phyloP scores from a whole-genome alignment of 805 yeast species.

The Ogataea salicorniae region DNA sequence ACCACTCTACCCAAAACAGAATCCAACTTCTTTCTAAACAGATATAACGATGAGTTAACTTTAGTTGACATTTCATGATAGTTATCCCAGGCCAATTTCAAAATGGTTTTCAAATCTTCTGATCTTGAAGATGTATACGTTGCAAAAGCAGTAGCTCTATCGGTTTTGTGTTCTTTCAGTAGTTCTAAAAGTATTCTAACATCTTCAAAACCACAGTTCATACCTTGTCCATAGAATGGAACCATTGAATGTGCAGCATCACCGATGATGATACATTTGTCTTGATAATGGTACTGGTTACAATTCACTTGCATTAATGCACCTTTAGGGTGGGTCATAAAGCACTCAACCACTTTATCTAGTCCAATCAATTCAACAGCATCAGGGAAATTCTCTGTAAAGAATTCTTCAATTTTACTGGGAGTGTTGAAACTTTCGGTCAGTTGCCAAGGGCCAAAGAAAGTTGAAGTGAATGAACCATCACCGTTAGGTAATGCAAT shows the following conservation, averaged over 20 bases:
- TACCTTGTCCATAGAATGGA: constrained; percentile 96
- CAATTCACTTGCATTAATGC: constrained; percentile 70
- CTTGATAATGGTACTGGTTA: constrained; percentile 61
- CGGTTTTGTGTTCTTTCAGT: constrained; percentile 32
- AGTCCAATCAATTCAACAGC: constrained; percentile 66
- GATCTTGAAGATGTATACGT: constrained; percentile 52
- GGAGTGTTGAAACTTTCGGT: constrained; percentile 48
- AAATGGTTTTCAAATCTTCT: constrained; percentile 67
- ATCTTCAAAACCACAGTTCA: constrained; percentile 95
- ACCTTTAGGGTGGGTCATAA: constrained; percentile 62
- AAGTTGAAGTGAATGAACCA: constrained; percentile 85
- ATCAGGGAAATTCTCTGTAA: constrained; percentile 62
- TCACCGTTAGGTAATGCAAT: constrained; percentile 83
- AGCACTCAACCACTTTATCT: constrained; percentile 40
- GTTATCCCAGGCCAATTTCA: constrained; percentile 72
- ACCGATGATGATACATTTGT: constrained; percentile 67
- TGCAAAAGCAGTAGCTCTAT: constrained; percentile 46
- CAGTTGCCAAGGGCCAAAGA: constrained; percentile 74
- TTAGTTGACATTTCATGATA: constrained; percentile 84
- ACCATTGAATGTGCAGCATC: constrained; percentile 98
- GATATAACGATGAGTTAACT: constrained; percentile 57
- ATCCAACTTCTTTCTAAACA: constrained; percentile 66
- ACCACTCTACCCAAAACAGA: constrained; percentile 51
- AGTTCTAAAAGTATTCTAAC: constrained; percentile 61
- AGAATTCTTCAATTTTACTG: constrained; percentile 43